phyloP scores from a whole-genome alignment of 164 flowering plant genomes.

The Hamamelis virginiana region DNA sequence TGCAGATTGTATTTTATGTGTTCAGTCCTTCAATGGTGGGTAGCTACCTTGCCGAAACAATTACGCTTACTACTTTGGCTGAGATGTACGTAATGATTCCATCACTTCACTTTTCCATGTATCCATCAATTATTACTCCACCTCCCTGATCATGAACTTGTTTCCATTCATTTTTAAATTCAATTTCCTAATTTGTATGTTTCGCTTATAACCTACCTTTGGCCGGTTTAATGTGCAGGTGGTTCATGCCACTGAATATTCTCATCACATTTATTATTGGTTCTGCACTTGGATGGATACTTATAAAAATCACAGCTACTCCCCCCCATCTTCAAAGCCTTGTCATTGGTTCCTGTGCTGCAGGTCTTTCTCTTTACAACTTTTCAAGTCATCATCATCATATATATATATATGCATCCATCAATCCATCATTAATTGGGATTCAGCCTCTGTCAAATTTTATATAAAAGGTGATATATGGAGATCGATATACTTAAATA shows the following conservation, averaged over 20 bases:
- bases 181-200: neutral
- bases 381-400: too few relatives aligned
- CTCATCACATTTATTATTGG: slow-evolving; percentile 68
- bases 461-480: too few relatives aligned
- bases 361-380: slow-evolving; percentile 45
- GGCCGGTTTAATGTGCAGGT: slow-evolving; percentile 51
- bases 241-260: slow-evolving; percentile 93
- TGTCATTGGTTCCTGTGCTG: slow-evolving; percentile 73
- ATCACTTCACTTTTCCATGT: too few relatives aligned
- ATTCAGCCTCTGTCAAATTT: too few relatives aligned
- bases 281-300: slow-evolving; percentile 65
- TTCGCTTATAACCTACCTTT: neutral
- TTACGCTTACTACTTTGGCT: slow-evolving; percentile 57
- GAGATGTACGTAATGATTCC: slow-evolving; percentile 65
- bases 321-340: slow-evolving; percentile 73
- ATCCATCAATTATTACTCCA: too few relatives aligned
- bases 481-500: too few relatives aligned
- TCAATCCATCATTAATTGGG: too few relatives aligned
- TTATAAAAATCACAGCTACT: slow-evolving; percentile 50
- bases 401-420: too few relatives aligned
- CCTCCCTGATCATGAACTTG: neutral
- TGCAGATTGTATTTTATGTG: slow-evolving; percentile 73
- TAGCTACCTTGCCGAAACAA: slow-evolving; percentile 51
- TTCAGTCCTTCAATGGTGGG: slow-evolving; percentile 68
- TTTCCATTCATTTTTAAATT: neutral